Evolutionary conservation across 495 filamentous ascomycete species (phyloP).

Genomic region (Xylaria sp.): DNA sequence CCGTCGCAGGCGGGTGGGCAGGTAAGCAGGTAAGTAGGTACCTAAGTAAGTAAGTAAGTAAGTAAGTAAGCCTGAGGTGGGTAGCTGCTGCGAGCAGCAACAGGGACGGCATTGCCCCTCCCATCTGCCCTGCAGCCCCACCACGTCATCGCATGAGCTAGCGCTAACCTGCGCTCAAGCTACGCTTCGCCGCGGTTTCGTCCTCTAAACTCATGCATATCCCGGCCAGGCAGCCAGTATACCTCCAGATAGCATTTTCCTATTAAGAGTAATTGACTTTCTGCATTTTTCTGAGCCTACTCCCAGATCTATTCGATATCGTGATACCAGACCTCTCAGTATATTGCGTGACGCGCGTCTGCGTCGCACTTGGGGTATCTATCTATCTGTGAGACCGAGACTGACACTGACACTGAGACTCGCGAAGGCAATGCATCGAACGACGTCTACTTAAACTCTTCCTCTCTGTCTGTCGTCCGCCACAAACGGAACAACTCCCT

Average conservation of each 20-base stretch:
- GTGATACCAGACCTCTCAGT: conserved; percentile 3
- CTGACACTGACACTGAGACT: no score
- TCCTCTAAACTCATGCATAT: neutral
- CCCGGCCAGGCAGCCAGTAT: neutral
- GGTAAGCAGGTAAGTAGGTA: no score
- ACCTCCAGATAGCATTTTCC: neutral
- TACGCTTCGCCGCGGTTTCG: neutral
- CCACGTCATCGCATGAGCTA: conserved; percentile 8
- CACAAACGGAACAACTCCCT: neutral
- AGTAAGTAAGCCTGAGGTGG: no score
- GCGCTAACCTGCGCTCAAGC: neutral
- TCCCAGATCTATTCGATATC: conserved; percentile 1
- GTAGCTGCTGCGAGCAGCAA: neutral
- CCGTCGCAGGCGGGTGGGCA: neutral
- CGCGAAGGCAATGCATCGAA: neutral
- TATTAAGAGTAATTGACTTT: conserved; percentile 11
- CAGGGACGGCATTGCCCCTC: neutral
- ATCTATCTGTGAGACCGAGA: neutral
- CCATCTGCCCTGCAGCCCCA: conserved; percentile 4
- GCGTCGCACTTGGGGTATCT: neutral
- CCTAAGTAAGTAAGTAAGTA: no score
- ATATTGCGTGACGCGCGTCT: conserved; percentile 11
- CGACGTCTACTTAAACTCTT: neutral
- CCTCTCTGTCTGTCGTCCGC: neutral
- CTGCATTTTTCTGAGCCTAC: neutral